These are phyloP conservation scores for Apiospora arundinis DNA, from an alignment of 2,329 filamentous ascomycete species.

Conservation along the genomic window DNA sequence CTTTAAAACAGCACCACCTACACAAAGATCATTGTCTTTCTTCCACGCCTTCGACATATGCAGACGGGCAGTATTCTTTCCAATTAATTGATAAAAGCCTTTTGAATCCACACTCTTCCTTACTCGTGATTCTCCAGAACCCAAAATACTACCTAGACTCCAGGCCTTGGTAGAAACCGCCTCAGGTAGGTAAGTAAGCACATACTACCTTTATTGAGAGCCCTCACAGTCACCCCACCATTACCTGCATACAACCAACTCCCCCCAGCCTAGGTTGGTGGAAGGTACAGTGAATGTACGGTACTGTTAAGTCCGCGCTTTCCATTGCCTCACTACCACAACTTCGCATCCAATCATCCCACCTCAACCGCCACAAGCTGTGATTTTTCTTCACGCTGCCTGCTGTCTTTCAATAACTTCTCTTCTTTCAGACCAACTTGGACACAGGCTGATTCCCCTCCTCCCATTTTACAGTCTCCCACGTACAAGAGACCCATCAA, in stretches of 20 bases:
- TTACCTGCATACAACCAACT: background rate
- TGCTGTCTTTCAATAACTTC: background rate
- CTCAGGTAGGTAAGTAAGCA: background rate
- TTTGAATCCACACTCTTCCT: background rate
- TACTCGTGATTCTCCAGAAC: background rate
- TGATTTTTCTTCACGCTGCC: constrained; percentile 8
- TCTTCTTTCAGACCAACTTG: background rate
- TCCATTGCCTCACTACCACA: constrained; percentile 15
- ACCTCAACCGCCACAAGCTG: constrained; percentile 1
- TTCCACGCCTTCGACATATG: background rate
- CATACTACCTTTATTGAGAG: no score
- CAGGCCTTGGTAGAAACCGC: background rate
- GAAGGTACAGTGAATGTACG: background rate
- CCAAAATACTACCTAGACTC: background rate
- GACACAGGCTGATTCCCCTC: background rate
- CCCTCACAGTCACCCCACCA: constrained; percentile 9
- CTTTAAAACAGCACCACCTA: background rate
- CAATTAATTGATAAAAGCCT: background rate
- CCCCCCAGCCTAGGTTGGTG: background rate
- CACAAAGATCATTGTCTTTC: background rate
- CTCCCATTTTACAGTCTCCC: background rate
- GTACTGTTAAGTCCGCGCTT: constrained; percentile 3
- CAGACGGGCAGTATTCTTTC: background rate
- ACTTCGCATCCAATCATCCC: constrained; percentile 16
- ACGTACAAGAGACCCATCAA: background rate